Percentiles rank a stretch among this genome's conserved stretches.
Evolutionary conservation across 352 stramenopile genomes (phyloP).

Genomic region (Phytopythium vexans): DNA sequence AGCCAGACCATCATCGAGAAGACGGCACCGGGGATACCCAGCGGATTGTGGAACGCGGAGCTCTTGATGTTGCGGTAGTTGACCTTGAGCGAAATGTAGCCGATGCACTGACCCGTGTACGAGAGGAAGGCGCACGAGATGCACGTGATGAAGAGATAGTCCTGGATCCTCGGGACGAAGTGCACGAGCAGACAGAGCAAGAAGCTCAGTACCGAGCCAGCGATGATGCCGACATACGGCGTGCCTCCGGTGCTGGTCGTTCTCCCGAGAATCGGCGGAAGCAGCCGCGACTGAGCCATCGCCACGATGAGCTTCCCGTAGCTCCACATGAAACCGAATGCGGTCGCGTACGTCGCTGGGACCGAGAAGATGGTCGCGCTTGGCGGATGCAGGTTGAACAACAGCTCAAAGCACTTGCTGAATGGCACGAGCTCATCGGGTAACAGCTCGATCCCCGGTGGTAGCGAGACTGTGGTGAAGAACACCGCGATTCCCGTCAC

Average conservation of each 20-base stretch:
- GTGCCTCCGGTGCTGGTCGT: conserved; percentile 3
- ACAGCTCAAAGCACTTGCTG: conserved; percentile 14
- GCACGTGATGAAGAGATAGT: conserved; percentile 16
- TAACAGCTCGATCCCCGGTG: conserved; percentile 8
- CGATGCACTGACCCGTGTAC: conserved; percentile 25
- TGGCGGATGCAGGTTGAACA: conserved; percentile 8
- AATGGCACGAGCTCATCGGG: conserved; percentile 9
- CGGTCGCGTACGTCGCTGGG: conserved; percentile 35
- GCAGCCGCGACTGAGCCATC: conserved; percentile 24
- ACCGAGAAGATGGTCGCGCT: conserved; percentile 24
- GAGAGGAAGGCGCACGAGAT: conserved; percentile 20
- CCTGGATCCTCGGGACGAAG: conserved; percentile 1
- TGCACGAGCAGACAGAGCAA: conserved; percentile 11
- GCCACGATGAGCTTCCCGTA: conserved; percentile 37
- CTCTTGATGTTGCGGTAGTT: conserved; percentile 19
- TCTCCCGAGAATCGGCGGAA: conserved; percentile 10
- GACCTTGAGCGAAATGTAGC: conserved; percentile 21
- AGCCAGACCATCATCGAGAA: conserved; percentile 15
- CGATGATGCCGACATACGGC: conserved; percentile 7
- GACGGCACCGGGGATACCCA: conserved; percentile 14
- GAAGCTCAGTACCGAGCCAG: conserved; percentile 8
- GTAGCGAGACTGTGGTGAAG: conserved; percentile 15
- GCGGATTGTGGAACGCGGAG: conserved; percentile 12
- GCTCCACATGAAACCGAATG: conserved; percentile 39
- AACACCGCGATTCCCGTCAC: conserved; percentile 13